These are phyloP conservation scores for Fusarium algeriense DNA, from an alignment of 2,329 filamentous ascomycete genomes.

Conservation along the genomic window DNA sequence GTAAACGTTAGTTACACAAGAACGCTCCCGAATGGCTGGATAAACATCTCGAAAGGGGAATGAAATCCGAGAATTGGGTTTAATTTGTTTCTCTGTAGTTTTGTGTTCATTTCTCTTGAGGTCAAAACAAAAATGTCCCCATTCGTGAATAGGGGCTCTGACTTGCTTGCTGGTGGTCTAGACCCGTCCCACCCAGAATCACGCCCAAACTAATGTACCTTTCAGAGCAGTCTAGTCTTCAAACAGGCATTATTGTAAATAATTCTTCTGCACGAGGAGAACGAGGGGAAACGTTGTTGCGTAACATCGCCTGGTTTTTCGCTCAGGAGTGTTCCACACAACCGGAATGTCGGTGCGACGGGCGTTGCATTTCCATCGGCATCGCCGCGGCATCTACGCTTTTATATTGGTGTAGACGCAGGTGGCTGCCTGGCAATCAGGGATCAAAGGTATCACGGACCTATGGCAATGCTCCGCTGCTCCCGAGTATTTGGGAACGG, in stretches of 20 bases:
- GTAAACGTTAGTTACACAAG: conserved; percentile 12
- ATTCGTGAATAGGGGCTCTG: not conserved
- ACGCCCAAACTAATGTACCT: not conserved
- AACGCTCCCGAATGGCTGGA: not conserved
- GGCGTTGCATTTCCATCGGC: not conserved
- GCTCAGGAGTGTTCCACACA: not conserved
- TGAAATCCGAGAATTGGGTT: not conserved
- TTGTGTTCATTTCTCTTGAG: not conserved
- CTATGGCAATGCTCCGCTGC: not conserved
- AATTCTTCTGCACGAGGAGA: not conserved
- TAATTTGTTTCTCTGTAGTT: not conserved
- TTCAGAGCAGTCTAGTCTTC: not conserved
- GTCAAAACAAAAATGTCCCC: not conserved
- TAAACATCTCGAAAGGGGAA: not conserved
- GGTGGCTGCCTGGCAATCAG: not conserved
- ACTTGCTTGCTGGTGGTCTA: not conserved
- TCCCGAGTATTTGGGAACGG: conserved; percentile 8
- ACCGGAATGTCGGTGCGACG: not conserved
- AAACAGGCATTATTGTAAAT: not conserved
- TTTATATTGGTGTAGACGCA: not conserved
- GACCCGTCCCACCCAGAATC: not conserved
- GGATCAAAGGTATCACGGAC: not conserved
- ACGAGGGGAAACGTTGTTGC: not conserved
- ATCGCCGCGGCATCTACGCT: not conserved
- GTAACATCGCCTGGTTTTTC: not conserved